Conservation (phyloP, 306 rosid species). For the Prunus mume region DNA sequence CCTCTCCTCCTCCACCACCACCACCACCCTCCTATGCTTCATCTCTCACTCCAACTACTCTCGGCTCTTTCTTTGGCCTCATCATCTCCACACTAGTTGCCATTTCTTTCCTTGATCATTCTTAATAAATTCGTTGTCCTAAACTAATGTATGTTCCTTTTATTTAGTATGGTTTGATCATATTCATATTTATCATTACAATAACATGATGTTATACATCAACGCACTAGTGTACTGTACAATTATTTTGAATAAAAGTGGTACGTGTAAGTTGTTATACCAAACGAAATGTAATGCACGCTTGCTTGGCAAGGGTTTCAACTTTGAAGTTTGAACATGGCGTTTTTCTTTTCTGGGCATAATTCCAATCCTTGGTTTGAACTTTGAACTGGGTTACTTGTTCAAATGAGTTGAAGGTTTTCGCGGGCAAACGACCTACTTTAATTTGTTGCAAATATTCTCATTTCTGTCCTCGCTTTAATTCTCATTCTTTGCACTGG, state of each 20-base stretch:
- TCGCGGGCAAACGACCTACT: too few species aligned
- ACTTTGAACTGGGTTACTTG: too few species aligned
- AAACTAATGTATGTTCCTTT: not conserved
- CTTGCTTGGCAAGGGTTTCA: too few species aligned
- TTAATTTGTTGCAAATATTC: too few species aligned
- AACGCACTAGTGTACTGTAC: not conserved
- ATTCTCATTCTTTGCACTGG: too few species aligned
- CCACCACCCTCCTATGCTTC: slow-evolving; percentile 15
- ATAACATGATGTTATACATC: not conserved
- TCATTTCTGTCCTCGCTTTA: too few species aligned
- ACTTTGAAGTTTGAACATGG: too few species aligned
- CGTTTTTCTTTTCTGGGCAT: too few species aligned
- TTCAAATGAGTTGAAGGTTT: too few species aligned
- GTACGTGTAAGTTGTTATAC: not conserved
- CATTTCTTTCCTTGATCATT: not conserved
- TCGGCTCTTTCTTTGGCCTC: slow-evolving; percentile 5
- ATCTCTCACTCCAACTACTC: not conserved
- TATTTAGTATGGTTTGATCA: too few species aligned
- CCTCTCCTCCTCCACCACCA: not conserved
- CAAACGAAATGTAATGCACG: not conserved
- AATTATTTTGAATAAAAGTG: not conserved
- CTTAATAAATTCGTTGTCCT: not conserved
- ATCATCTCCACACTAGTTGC: not conserved
- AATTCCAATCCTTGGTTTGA: too few species aligned
- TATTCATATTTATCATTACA: not conserved